Base-by-base conservation (phyloP, 2,329 filamentous ascomycete genomes). In the Xylariaceae sp. region DNA sequence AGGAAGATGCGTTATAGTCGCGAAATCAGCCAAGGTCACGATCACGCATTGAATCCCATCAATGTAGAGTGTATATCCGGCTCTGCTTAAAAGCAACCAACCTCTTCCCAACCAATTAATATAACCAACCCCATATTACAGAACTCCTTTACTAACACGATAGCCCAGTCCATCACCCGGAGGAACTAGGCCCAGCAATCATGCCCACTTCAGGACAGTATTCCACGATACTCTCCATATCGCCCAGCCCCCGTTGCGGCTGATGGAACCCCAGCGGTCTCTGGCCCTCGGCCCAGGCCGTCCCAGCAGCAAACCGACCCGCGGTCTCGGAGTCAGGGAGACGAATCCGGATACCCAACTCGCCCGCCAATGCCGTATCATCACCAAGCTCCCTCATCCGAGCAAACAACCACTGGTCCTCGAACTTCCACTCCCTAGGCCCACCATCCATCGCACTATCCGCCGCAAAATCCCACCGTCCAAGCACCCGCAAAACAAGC, bases 321-420 rank as follows among this genome's bases (percentile, higher is more conserved):
- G n/a, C n/a, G n/a, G n/a, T n/a, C n/a, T n/a, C n/a, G n/a, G n/a
- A n/a, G n/a, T n/a, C n/a, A n/a, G n/a, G n/a, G n/a, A n/a, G n/a
- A n/a, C n/a, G n/a, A n/a, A n/a, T n/a, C n/a, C n/a, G n/a, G 5
- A 52, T 13, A 5, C 55, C 52, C 45, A 49, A 5, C 45, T 55
- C 55, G 3, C 47, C 52, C 16, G 5, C 15, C 10, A 51, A 10
- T 36, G 49, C 44, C 1, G 5, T 21, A 30, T 52, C 21, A 13
- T 45, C 36, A 0, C 29, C 46, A 0, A 57, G 41, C 30, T 53
- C 46, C 18, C 26, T 22, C 55, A 50, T 36, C 5, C 53, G 15
- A 8, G 54, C 55, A 32, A 60, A 68, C 47, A 66, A 65, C 65
- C 67, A 71, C 56, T 68, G 63, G 44, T 71, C 68, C 55, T 70